These are phyloP conservation scores for Nasturtium officinale DNA, from an alignment of 345 rosid genomes.

Conservation along the genomic window DNA sequence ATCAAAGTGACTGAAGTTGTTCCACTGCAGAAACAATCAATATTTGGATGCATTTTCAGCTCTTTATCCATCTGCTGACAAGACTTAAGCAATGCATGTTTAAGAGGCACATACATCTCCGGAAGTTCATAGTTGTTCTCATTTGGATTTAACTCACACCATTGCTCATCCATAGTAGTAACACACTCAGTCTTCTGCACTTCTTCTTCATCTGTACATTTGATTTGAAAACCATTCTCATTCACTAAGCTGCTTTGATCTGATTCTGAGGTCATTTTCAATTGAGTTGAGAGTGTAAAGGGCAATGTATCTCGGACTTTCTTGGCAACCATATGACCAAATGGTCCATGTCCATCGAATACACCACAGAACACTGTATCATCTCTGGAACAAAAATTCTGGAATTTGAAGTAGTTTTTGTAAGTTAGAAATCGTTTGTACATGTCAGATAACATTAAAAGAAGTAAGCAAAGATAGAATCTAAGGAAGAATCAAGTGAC, in stretches of 20 bases:
- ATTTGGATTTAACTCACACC: conserved; percentile 52
- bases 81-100: conserved; percentile 69
- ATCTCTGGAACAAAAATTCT: conserved; percentile 73
- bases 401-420: conserved; percentile 40
- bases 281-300: conserved; percentile 54
- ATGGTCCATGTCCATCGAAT: conserved; percentile 97
- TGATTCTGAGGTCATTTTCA: conserved; percentile 50
- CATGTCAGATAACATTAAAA: conserved; percentile 7
- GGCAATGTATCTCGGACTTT: conserved; percentile 91
- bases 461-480: conserved; percentile 22
- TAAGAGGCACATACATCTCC: conserved; percentile 63
- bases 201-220: conserved; percentile 50
- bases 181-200: conserved; percentile 38
- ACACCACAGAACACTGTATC: conserved; percentile 87
- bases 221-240: conserved; percentile 18
- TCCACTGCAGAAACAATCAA: conserved; percentile 98
- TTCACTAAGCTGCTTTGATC: conserved; percentile 43
- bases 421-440: conserved; percentile 17
- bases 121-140: conserved; percentile 58
- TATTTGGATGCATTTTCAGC: conserved; percentile 75
- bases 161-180: conserved; percentile 68
- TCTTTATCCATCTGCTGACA: conserved; percentile 86
- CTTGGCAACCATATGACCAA: conserved; percentile 93
- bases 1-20: conserved; percentile 88
- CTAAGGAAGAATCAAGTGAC: conserved; percentile 9